Conservation (phyloP, 2,329 filamentous ascomycete genomes). For the Scedosporium aurantiacum region DNA sequence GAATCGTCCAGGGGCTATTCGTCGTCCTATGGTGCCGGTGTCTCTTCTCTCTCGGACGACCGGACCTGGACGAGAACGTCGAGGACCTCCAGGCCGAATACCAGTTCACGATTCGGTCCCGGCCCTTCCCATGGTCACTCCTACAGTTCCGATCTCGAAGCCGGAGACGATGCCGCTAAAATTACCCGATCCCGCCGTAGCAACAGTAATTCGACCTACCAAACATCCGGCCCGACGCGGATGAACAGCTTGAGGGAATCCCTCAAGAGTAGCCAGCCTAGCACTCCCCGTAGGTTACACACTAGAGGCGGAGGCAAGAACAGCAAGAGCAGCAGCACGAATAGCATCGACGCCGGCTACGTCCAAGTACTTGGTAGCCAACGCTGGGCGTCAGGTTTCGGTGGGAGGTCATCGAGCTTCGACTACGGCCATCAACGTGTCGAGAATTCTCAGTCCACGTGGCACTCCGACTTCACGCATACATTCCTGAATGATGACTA, state of each 20-base stretch:
- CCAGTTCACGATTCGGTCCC: conserved; percentile 5
- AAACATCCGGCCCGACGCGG: conserved; percentile 39
- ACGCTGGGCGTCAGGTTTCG: conserved; percentile 40
- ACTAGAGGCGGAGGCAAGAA: conserved; percentile 46
- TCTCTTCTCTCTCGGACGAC: conserved; percentile 8
- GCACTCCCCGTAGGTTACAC: conserved; percentile 34
- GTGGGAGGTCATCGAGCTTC: conserved; percentile 58
- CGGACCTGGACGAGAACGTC: conserved; percentile 10
- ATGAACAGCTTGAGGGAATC: conserved; percentile 52
- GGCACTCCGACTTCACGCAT: conserved; percentile 38
- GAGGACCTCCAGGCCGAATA: conserved; percentile 3
- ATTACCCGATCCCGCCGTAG: conserved; percentile 56
- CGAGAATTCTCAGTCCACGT: conserved; percentile 18
- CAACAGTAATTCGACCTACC: conserved; percentile 69
- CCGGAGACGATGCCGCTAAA: conserved; percentile 41
- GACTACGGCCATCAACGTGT: conserved; percentile 47
- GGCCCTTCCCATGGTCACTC: conserved; percentile 7
- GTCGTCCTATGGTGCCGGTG: conserved; percentile 3
- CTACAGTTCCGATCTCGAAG: conserved; percentile 46
- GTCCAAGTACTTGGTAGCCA: conserved; percentile 46
- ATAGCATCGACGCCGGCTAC: conserved; percentile 55
- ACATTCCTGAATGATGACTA: conserved; percentile 41
- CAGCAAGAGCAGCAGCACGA: conserved; percentile 64
- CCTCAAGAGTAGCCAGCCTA: conserved; percentile 20
- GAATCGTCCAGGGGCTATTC: conserved; percentile 4